phyloP scores from a whole-genome alignment of 495 filamentous ascomycete species.

The Talaromyces adpressus region DNA sequence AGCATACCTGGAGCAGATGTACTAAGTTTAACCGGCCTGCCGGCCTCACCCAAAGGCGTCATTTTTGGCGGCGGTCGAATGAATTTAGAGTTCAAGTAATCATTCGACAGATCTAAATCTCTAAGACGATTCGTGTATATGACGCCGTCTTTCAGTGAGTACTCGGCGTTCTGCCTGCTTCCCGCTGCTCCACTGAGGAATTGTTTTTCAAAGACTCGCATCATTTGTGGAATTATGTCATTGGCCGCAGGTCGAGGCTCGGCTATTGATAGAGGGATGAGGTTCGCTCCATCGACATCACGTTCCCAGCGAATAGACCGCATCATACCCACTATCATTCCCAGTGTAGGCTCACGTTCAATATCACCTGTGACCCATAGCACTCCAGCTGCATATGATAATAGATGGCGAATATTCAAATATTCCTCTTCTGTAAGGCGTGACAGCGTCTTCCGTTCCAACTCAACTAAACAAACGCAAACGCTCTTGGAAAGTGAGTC shows the following conservation, averaged over 20 bases:
- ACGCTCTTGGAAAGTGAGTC: not conserved
- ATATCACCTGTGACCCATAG: constrained; percentile 34
- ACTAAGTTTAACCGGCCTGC: constrained; percentile 20
- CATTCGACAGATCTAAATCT: constrained; percentile 14
- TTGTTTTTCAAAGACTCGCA: constrained; percentile 16
- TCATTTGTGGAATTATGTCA: not conserved
- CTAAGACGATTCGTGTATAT: constrained; percentile 24
- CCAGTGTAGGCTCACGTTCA: not conserved
- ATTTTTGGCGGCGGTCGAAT: not conserved
- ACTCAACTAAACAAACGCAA: not conserved
- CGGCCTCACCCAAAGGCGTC: constrained; percentile 14
- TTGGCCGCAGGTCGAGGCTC: constrained; percentile 1
- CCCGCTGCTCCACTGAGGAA: constrained; percentile 9
- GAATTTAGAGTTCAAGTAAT: constrained; percentile 14
- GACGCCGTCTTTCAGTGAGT: constrained; percentile 14
- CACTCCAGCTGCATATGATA: not conserved
- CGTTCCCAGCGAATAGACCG: constrained; percentile 23
- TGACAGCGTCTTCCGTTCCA: constrained; percentile 14
- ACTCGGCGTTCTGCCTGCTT: constrained; percentile 19
- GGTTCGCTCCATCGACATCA: constrained; percentile 19
- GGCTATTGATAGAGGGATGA: constrained; percentile 14
- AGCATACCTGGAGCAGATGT: constrained; percentile 20
- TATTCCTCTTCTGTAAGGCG: constrained; percentile 20
- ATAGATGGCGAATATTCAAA: constrained; percentile 16
- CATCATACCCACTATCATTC: constrained; percentile 18